Percentiles rank a stretch among this genome's conserved stretches.
Conservation (phyloP, 2,329 filamentous ascomycete species). For the Aphanoascus verrucosus region DNA sequence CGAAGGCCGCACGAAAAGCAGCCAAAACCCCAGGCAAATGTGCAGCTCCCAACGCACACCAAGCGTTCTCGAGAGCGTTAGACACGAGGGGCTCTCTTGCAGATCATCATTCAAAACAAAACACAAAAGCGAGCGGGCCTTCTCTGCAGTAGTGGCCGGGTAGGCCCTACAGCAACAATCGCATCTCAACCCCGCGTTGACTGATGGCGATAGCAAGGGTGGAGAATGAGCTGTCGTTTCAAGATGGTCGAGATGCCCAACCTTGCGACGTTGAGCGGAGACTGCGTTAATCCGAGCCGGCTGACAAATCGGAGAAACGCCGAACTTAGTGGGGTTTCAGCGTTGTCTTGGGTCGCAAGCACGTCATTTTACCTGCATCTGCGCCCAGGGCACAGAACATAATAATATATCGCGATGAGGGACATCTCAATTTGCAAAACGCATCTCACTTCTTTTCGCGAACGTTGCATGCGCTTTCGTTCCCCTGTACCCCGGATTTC, state of each 20-base stretch:
- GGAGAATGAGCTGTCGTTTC: too few relatives aligned
- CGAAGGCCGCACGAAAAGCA: neutral
- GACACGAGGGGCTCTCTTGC: neutral
- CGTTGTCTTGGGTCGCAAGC: neutral
- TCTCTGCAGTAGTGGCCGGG: too few relatives aligned
- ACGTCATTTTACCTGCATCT: conserved; percentile 1
- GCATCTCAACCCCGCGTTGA: too few relatives aligned
- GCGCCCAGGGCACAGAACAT: neutral
- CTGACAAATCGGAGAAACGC: neutral
- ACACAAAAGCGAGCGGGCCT: too few relatives aligned
- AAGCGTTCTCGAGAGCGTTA: neutral
- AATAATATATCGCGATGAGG: neutral
- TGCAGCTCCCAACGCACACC: too few relatives aligned
- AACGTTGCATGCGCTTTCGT: neutral
- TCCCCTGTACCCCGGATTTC: neutral
- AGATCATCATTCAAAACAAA: too few relatives aligned
- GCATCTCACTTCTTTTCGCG: neutral
- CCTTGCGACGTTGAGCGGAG: neutral
- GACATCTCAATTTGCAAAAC: neutral
- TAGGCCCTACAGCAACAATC: too few relatives aligned
- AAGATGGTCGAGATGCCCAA: too few relatives aligned
- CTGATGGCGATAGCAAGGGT: too few relatives aligned
- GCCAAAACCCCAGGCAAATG: neutral
- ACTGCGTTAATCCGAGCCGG: conserved; percentile 1
- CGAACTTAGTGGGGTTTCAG: neutral